phyloP scores from a whole-genome alignment of 176 grass and related monocot species.

The Musa troglodytarum region DNA sequence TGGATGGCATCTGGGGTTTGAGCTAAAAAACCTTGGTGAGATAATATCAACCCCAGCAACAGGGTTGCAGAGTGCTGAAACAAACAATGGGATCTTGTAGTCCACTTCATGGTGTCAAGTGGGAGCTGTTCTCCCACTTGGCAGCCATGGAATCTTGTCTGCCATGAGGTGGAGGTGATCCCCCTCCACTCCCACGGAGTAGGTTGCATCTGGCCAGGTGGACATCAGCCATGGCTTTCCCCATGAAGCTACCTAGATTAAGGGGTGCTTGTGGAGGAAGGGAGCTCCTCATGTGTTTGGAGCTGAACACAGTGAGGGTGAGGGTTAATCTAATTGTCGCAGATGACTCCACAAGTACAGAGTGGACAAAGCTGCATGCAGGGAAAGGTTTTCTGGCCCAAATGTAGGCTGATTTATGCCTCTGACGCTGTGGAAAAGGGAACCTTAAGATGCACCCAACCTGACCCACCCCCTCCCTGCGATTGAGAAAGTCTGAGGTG shows the following conservation, averaged over 20 bases:
- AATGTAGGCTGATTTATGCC: neutral
- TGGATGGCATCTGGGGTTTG: no score
- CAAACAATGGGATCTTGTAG: neutral
- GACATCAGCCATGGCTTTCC: neutral
- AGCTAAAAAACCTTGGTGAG: no score
- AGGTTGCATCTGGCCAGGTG: neutral
- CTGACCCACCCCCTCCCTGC: neutral
- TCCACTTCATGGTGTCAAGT: neutral
- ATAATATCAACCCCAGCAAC: no score
- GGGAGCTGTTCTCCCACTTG: neutral
- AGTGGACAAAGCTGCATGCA: neutral
- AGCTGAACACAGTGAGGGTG: no score
- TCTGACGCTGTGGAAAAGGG: no score
- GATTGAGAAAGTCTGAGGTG: neutral
- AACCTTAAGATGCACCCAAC: no score
- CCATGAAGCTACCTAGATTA: neutral
- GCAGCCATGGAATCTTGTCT: neutral
- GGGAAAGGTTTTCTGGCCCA: neutral
- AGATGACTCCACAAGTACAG: no score
- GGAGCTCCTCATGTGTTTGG: no score
- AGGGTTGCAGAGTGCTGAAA: neutral
- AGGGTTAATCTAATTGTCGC: no score
- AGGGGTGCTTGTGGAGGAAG: no score
- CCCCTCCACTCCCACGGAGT: neutral
- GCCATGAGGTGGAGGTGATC: neutral